Base-by-base conservation (phyloP, 129 eudicot genomes). In the Saposhnikovia divaricata region DNA sequence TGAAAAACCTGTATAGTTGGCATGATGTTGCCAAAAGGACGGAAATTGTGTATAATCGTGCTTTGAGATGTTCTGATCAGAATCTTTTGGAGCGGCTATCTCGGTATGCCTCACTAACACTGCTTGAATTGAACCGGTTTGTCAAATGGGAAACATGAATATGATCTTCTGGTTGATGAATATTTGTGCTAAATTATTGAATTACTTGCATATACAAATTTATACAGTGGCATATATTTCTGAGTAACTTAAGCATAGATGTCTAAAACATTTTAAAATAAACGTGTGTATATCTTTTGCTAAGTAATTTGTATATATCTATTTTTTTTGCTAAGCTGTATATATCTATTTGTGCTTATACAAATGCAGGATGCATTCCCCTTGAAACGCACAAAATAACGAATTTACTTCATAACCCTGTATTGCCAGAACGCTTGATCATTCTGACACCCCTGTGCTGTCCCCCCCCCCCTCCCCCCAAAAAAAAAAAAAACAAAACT, bases 1-100 rank as follows among this genome's bases (percentile, higher is more conserved):
- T 96, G 90, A 96, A 92, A 85, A 87, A 85, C 72, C 90, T 96
- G 78, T 96, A 96, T 55, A 92, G 98, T 75, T 96, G 99, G 99
- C 99, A 88, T 45, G 99, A 92, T 81, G 98, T 96, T 81, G 99
- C 99, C 69, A 88, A 82, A 79, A 87, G 99, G 87, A 96, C 99
- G 10, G 95, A 92, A 87, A 89, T 88, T 78, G 98, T 96, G 77
- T 96, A 96, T 43, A 91, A 90, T 40, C 95, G 93, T 83, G 97
- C 99, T 80, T 74, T 96, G 79, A 87, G 82, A 83, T 96, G 97
- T 84, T 81, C 99, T 61, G 88, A 89, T 90, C 97, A 92, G 82
- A 82, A 83, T 85, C 90, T 96, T 44, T 74, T 92, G 80, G 99
- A 96, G 81, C 89, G 99, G 78, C 91, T 96, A 71, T 85, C 98